Percentiles rank a stretch among this genome's conserved stretches.
Evolutionary conservation across 169 alveolate genomes (phyloP).

Genomic region (Babesia divergens): DNA sequence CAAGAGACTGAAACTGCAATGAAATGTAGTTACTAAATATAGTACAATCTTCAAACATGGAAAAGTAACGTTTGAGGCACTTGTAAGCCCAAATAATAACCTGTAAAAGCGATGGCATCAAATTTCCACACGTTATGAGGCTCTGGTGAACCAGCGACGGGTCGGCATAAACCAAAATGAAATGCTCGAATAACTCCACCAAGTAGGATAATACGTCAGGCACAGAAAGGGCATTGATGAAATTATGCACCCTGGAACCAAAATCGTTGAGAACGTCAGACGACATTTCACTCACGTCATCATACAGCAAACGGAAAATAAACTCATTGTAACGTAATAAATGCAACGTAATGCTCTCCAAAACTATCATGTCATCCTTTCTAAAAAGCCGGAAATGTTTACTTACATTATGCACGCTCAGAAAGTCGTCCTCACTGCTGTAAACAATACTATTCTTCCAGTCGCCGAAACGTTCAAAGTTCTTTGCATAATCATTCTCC

Average conservation of each 20-base stretch:
- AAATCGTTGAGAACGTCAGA: conserved; percentile 19
- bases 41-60: conserved; percentile 4
- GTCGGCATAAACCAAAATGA: neutral
- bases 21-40: conserved; percentile 34
- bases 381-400: conserved; percentile 7
- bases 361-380: conserved; percentile 12
- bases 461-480: conserved; percentile 18
- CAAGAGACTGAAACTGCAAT: conserved; percentile 41
- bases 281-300: conserved; percentile 13
- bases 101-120: conserved; percentile 38
- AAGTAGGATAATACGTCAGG: conserved; percentile 31
- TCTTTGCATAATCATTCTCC: neutral
- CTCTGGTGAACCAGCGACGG: conserved; percentile 17
- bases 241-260: conserved; percentile 19
- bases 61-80: conserved; percentile 17
- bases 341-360: conserved; percentile 25
- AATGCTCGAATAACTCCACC: conserved; percentile 41
- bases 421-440: neutral
- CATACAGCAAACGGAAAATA: neutral
- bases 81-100: conserved; percentile 5
- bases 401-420: neutral
- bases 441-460: conserved; percentile 15
- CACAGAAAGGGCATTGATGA: conserved; percentile 42
- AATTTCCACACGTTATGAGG: conserved; percentile 8
- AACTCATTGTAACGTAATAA: conserved; percentile 26